These are phyloP conservation scores for Lathyrus sativus DNA, from an alignment of 306 rosid species.

Conservation along the genomic window DNA sequence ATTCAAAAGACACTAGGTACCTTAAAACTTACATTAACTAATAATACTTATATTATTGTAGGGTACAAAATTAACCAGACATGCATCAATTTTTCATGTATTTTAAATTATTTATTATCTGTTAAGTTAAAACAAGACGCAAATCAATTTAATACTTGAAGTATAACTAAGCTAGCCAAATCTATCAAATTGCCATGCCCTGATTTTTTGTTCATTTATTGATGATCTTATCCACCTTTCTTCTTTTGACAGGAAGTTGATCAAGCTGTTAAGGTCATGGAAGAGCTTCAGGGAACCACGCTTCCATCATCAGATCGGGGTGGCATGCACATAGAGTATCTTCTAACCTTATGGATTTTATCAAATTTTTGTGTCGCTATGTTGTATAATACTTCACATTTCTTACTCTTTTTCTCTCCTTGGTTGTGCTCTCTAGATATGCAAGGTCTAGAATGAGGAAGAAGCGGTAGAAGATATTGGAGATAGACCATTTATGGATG, in stretches of 20 bases:
- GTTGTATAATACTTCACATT: slow-evolving; percentile 3
- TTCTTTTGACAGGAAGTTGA: slow-evolving; percentile 62
- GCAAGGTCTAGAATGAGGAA: slow-evolving; percentile 98
- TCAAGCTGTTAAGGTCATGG: slow-evolving; percentile 75
- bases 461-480: slow-evolving; percentile 53
- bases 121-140: not conserved
- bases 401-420: slow-evolving; percentile 20
- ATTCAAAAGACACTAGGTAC: not conserved
- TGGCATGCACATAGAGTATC: slow-evolving; percentile 94
- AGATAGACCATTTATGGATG: slow-evolving; percentile 24
- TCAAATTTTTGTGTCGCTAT: slow-evolving; percentile 5
- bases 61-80: not conserved
- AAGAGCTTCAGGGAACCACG: slow-evolving; percentile 64
- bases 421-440: slow-evolving; percentile 50
- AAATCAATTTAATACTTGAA: not conserved
- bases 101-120: not conserved
- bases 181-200: slow-evolving; percentile 25
- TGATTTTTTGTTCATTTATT: not conserved
- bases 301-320: slow-evolving; percentile 91
- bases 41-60: not conserved
- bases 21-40: not conserved
- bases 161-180: slow-evolving; percentile 1
- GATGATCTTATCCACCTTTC: slow-evolving; percentile 24
- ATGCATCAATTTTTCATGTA: not conserved
- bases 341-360: slow-evolving; percentile 14